Percentiles rank a stretch among this genome's conserved stretches.
These are phyloP conservation scores for Neofusicoccum laricinum DNA, from an alignment of 2,329 filamentous ascomycete species.

Conservation along the genomic window DNA sequence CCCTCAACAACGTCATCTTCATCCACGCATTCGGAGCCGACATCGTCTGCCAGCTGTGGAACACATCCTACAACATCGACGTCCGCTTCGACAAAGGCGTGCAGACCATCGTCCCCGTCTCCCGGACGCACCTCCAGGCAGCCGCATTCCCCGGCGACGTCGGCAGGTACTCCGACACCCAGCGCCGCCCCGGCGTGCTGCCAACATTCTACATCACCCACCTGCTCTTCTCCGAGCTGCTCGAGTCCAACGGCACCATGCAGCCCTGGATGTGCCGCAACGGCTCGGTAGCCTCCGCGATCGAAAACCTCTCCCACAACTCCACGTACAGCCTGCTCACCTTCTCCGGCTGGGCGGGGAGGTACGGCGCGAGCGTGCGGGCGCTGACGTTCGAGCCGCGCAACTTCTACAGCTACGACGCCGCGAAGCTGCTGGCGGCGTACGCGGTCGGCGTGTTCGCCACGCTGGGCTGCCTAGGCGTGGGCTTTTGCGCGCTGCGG, in stretches of 20 bases:
- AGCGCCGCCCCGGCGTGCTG: not conserved
- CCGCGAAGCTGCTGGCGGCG: not conserved
- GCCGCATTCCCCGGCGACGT: not conserved
- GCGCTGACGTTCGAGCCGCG: not conserved
- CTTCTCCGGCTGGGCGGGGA: not conserved
- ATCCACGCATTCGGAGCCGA: not conserved
- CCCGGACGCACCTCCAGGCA: not conserved
- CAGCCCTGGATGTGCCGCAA: not conserved
- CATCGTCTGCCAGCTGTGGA: not conserved
- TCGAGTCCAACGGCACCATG: not conserved
- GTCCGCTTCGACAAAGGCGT: not conserved
- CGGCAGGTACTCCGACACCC: not conserved
- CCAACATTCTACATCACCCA: not conserved
- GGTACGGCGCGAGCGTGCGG: not conserved
- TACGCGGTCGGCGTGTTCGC: not conserved
- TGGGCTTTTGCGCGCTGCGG: not conserved
- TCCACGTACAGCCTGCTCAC: not conserved
- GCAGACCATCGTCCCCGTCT: not conserved
- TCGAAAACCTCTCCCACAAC: constrained; percentile 5
- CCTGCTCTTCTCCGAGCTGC: not conserved
- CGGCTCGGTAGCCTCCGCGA: not conserved
- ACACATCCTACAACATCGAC: not conserved
- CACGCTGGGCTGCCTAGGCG: not conserved
- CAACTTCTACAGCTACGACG: not conserved
- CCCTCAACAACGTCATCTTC: not conserved